Conservation (phyloP, 75 land plant genomes). For the Pseudotsuga menziesii region DNA sequence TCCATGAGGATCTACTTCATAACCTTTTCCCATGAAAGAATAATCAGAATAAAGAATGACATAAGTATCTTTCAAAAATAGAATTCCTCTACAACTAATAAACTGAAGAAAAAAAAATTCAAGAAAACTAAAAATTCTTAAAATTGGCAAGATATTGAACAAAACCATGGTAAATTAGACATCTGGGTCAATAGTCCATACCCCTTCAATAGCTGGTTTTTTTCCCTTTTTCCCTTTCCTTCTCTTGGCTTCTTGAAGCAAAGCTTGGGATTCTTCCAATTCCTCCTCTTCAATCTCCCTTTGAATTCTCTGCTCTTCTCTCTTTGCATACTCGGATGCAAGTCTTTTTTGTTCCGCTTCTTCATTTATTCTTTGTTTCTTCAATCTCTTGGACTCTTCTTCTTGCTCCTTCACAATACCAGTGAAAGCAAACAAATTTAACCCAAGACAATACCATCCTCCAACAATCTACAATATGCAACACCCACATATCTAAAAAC, state of each 20-base stretch:
- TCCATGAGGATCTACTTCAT: constrained; percentile 79
- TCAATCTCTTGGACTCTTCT: constrained; percentile 76
- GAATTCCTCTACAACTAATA: not conserved
- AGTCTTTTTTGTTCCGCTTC: constrained; percentile 82
- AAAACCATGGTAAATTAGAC: not conserved
- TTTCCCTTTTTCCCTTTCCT: constrained; percentile 72
- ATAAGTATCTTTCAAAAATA: not conserved
- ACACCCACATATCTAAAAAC: not conserved
- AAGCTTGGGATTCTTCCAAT: constrained; percentile 65
- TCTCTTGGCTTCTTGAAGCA: constrained; percentile 72
- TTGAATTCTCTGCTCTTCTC: constrained; percentile 65
- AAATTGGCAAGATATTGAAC: not conserved
- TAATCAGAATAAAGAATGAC: not conserved
- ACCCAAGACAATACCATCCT: not conserved
- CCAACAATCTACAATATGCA: not conserved
- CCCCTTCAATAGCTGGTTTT: constrained; percentile 74
- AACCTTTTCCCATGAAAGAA: constrained; percentile 46
- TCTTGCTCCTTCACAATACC: constrained; percentile 60
- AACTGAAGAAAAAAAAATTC: too few species aligned
- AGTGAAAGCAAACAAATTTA: constrained; percentile 4
- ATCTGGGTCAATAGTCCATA: constrained; percentile 18
- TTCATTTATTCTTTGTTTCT: constrained; percentile 70
- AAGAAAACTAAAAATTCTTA: too few species aligned
- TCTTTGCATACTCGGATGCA: constrained; percentile 57
- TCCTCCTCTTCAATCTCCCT: constrained; percentile 85